These are phyloP conservation scores for Centrapalus pauciflorus DNA, from an alignment of 129 eudicot species.

Conservation along the genomic window DNA sequence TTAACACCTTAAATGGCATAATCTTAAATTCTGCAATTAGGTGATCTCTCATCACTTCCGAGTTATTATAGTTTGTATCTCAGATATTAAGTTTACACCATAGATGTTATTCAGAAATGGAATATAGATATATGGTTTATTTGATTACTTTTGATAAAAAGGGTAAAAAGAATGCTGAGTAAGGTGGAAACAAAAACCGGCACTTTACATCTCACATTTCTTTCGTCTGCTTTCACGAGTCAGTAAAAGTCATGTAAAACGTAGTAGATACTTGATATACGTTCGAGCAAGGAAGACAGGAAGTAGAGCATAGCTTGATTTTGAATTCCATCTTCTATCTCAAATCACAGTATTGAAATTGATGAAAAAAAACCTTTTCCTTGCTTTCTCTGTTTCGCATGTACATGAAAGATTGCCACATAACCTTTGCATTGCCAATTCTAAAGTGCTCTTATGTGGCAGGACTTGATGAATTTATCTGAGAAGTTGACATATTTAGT, in stretches of 20 bases:
- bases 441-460: conserved; percentile 65
- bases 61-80: too few species aligned
- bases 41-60: too few species aligned
- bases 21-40: neutral
- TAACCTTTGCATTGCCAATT: neutral
- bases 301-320: conserved; percentile 24
- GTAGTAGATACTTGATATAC: neutral
- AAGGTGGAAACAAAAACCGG: conserved; percentile 13
- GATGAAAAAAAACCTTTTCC: conserved; percentile 23
- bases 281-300: conserved; percentile 20
- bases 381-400: conserved; percentile 25
- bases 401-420: conserved; percentile 24
- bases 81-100: neutral
- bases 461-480: conserved; percentile 72
- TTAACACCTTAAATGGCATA: neutral
- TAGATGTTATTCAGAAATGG: neutral
- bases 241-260: neutral
- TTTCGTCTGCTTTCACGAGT: conserved; percentile 13
- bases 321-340: conserved; percentile 24
- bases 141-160: conserved; percentile 2
- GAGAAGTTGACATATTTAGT: conserved; percentile 67
- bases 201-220: conserved; percentile 23
- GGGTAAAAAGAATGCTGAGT: neutral
- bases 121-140: conserved; percentile 4
- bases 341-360: conserved; percentile 17